phyloP scores from a whole-genome alignment of 805 yeast genomes.

The Scheffersomyces stipitis region DNA sequence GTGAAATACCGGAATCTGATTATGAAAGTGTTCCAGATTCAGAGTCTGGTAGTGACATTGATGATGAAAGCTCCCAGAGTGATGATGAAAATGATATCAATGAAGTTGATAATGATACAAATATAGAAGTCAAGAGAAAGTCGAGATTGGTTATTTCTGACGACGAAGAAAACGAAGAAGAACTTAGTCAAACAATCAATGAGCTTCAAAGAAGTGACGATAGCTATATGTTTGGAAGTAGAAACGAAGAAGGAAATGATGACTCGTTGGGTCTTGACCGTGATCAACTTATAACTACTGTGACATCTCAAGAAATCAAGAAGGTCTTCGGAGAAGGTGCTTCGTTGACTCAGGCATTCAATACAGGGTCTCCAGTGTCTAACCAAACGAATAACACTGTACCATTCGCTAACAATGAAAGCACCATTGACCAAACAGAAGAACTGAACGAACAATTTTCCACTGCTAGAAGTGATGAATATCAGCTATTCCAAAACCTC shows the following conservation, averaged over 20 bases:
- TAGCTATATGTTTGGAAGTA: slow-evolving; percentile 29
- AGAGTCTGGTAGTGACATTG: slow-evolving; percentile 16
- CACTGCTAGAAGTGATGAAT: slow-evolving; percentile 3
- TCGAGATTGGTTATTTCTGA: slow-evolving; percentile 6
- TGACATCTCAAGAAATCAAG: slow-evolving; percentile 6
- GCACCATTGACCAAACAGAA: not conserved
- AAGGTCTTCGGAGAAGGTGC: not conserved
- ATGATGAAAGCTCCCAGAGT: slow-evolving; percentile 10
- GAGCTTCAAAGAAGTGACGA: slow-evolving; percentile 22
- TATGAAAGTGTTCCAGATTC: slow-evolving; percentile 17
- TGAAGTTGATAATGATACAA: slow-evolving; percentile 15
- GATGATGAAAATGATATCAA: slow-evolving; percentile 21
- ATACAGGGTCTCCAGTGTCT: not conserved
- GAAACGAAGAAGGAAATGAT: slow-evolving; percentile 8
- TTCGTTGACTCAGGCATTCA: slow-evolving; percentile 4
- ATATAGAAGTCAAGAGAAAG: slow-evolving; percentile 6
- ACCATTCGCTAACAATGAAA: not conserved
- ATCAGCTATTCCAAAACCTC: slow-evolving; percentile 28
- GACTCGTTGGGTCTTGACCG: slow-evolving; percentile 4
- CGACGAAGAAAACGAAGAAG: slow-evolving; percentile 10
- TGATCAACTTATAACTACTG: slow-evolving; percentile 15
- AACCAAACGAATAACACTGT: not conserved
- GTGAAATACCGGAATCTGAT: slow-evolving; percentile 22
- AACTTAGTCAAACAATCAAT: slow-evolving; percentile 3
- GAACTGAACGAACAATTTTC: not conserved